Conservation (phyloP, 164 flowering plant genomes). For the Umbilicus rupestris region DNA sequence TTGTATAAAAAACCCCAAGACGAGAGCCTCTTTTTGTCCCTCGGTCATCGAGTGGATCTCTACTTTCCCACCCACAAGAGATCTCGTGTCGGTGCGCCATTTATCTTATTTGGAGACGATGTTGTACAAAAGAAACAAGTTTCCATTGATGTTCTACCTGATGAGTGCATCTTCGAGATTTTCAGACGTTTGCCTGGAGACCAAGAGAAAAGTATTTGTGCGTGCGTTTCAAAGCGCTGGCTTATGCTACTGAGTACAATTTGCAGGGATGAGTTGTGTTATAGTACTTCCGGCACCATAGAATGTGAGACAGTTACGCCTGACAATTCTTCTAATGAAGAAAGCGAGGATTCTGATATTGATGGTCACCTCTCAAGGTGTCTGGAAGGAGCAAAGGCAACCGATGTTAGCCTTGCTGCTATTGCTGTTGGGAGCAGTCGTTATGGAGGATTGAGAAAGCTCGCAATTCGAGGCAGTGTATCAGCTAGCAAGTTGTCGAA, state of each 20-base stretch:
- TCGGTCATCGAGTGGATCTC: conserved; percentile 32
- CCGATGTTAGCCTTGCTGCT: conserved; percentile 65
- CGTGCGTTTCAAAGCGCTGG: conserved; percentile 80
- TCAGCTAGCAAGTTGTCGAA: conserved; percentile 38
- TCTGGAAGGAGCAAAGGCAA: conserved; percentile 69
- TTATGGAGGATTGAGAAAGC: conserved; percentile 73
- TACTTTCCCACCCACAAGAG: conserved; percentile 43
- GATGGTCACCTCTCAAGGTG: conserved; percentile 60
- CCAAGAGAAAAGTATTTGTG: conserved; percentile 49
- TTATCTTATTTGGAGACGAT: conserved; percentile 14
- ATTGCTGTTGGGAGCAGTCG: conserved; percentile 58
- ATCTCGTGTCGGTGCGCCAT: conserved; percentile 36
- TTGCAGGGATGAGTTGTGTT: conserved; percentile 31
- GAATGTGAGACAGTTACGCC: conserved; percentile 5
- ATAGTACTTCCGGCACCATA: not conserved
- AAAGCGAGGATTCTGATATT: conserved; percentile 23
- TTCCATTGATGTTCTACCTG: conserved; percentile 62
- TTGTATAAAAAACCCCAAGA: conserved; percentile 22
- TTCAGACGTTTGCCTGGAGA: conserved; percentile 47
- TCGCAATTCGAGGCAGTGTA: conserved; percentile 43
- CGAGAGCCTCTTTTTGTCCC: conserved; percentile 18
- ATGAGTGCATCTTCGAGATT: conserved; percentile 82
- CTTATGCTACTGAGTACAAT: conserved; percentile 48
- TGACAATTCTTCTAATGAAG: conserved; percentile 13
- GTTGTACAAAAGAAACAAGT: conserved; percentile 22